These are phyloP conservation scores for Dichotomopilus funicola DNA, from an alignment of 2,329 filamentous ascomycete genomes.

Conservation along the genomic window DNA sequence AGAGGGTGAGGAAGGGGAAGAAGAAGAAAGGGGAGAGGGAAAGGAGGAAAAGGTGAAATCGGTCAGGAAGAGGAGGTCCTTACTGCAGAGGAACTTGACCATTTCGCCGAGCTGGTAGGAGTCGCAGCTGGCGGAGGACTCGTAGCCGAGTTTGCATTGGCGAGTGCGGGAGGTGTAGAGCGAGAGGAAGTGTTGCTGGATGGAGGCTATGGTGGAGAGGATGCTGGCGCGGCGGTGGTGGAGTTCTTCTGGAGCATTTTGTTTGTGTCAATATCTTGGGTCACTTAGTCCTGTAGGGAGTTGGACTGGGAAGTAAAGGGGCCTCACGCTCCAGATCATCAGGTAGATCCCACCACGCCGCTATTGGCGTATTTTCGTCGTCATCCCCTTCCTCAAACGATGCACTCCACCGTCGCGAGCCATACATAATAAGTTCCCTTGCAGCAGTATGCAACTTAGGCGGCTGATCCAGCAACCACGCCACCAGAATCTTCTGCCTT, in stretches of 20 bases:
- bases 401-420: constrained; percentile 52
- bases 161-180: constrained; percentile 60
- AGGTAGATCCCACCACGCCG: constrained; percentile 64
- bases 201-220: constrained; percentile 61
- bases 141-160: constrained; percentile 70
- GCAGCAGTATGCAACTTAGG: constrained; percentile 55
- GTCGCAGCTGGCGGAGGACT: constrained; percentile 65
- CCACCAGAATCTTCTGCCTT: constrained; percentile 63
- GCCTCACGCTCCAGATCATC: constrained; percentile 57
- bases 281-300: too few species aligned
- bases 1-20: constrained; percentile 21
- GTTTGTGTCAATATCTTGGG: not conserved
- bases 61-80: constrained; percentile 53
- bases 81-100: constrained; percentile 60
- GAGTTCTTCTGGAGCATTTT: constrained; percentile 49
- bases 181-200: constrained; percentile 60
- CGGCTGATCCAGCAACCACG: constrained; percentile 58
- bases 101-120: constrained; percentile 74
- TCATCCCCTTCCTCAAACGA: constrained; percentile 32
- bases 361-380: constrained; percentile 18
- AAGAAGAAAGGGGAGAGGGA: constrained; percentile 30
- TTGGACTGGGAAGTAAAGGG: not conserved
- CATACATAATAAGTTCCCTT: constrained; percentile 58
- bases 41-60: constrained; percentile 44
- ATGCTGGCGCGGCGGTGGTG: constrained; percentile 59